Percentiles rank a stretch among this genome's conserved stretches.
phyloP scores from a whole-genome alignment of 345 rosid genomes.

The Cardamine resedifolia region DNA sequence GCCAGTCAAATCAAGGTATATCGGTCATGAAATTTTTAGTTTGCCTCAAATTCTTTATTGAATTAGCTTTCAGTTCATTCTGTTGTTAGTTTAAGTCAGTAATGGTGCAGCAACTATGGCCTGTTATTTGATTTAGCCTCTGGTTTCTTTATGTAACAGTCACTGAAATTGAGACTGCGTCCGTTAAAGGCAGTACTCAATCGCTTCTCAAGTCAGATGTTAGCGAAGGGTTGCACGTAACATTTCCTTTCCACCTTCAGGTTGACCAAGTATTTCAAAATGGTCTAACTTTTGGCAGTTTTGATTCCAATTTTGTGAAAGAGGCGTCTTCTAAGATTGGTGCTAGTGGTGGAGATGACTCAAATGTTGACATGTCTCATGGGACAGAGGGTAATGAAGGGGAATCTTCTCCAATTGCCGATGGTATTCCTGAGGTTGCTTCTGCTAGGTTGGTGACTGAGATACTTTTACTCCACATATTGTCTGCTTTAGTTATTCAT shows the following conservation, averaged over 20 bases:
- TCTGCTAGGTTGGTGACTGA: slow-evolving; percentile 55
- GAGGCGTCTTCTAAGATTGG: slow-evolving; percentile 27
- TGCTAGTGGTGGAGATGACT: slow-evolving; percentile 41
- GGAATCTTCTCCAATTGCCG: slow-evolving; percentile 42
- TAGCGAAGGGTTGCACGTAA: slow-evolving; percentile 59
- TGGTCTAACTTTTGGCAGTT: slow-evolving; percentile 88
- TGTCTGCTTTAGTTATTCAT: slow-evolving; percentile 2
- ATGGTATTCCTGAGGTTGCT: slow-evolving; percentile 15
- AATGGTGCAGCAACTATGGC: not conserved
- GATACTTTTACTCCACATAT: not conserved
- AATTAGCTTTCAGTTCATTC: slow-evolving; percentile 9
- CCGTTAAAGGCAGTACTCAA: slow-evolving; percentile 39
- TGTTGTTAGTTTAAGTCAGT: slow-evolving; percentile 1
- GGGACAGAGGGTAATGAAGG: slow-evolving; percentile 42
- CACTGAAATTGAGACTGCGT: slow-evolving; percentile 19
- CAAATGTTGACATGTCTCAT: slow-evolving; percentile 41
- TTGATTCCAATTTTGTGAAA: slow-evolving; percentile 50
- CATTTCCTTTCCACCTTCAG: slow-evolving; percentile 76
- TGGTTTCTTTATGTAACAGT: slow-evolving; percentile 21
- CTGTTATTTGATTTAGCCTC: slow-evolving; percentile 16
- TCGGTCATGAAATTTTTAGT: not conserved
- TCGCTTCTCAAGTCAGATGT: slow-evolving; percentile 38
- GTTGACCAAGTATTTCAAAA: slow-evolving; percentile 64
- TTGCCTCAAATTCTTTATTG: not conserved
- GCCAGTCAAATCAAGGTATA: slow-evolving; percentile 46